Percentiles rank a stretch among this genome's conserved stretches.
Conservation (phyloP, 768 basidiomycete genomes). For the Rickenella mellea region DNA sequence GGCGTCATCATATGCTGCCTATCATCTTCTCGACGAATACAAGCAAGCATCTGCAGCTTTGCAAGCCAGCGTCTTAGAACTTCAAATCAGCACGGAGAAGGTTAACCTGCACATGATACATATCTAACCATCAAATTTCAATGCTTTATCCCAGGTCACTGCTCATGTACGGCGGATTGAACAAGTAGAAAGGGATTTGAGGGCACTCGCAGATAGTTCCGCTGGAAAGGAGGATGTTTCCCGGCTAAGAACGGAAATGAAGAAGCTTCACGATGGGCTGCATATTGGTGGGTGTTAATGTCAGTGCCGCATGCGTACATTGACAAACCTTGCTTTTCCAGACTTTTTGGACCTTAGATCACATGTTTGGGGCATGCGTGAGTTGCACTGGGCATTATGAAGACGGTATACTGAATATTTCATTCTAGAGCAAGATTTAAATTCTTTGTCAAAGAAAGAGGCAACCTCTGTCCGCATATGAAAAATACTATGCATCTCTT, state of each 20-base stretch:
- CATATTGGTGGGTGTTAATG: slow-evolving; percentile 51
- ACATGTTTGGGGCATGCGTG: slow-evolving; percentile 84
- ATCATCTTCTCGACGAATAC: slow-evolving; percentile 85
- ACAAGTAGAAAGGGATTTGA: slow-evolving; percentile 83
- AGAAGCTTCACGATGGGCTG: slow-evolving; percentile 79
- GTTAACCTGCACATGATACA: slow-evolving; percentile 22
- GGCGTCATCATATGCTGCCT: slow-evolving; percentile 79
- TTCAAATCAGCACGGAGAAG: slow-evolving; percentile 78
- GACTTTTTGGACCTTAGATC: slow-evolving; percentile 75
- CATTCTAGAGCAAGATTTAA: slow-evolving; percentile 75
- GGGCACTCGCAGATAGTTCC: slow-evolving; percentile 54
- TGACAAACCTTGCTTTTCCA: slow-evolving; percentile 16
- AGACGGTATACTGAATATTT: neutral
- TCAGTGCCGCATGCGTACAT: neutral
- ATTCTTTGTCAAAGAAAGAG: slow-evolving; percentile 62
- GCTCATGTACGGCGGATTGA: slow-evolving; percentile 79
- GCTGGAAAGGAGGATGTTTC: slow-evolving; percentile 76
- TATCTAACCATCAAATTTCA: neutral
- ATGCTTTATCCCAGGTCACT: slow-evolving; percentile 45
- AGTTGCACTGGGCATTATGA: slow-evolving; percentile 22
- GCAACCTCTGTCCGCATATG: slow-evolving; percentile 50
- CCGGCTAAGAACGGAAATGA: slow-evolving; percentile 67
- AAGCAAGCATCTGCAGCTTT: slow-evolving; percentile 80
- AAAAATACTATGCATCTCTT: slow-evolving; percentile 3
- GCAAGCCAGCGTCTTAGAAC: slow-evolving; percentile 79